Evolutionary conservation across 2,329 filamentous ascomycete genomes (phyloP).

Genomic region (Diaporthe sp.): DNA sequence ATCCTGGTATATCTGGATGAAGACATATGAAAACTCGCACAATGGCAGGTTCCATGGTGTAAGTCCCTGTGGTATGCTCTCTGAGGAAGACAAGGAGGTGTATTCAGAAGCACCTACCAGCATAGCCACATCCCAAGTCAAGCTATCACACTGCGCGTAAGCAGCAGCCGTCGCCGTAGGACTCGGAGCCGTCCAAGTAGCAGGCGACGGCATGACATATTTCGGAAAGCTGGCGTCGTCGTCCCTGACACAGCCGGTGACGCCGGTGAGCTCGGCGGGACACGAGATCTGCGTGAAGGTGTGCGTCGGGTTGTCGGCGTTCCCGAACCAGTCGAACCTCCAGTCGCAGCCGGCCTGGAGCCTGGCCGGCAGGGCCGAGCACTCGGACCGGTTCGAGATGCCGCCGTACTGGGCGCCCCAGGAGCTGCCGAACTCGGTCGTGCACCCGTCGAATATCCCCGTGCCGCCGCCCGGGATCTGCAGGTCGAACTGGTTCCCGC

Average conservation of each 20-base stretch:
- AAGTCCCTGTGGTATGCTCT: neutral
- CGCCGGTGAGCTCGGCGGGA: conserved; percentile 58
- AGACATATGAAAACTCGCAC: no score
- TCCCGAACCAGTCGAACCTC: conserved; percentile 68
- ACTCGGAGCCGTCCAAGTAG: conserved; percentile 36
- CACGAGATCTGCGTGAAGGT: conserved; percentile 63
- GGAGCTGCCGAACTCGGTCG: conserved; percentile 17
- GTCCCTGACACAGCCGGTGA: conserved; percentile 52
- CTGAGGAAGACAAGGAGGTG: rapidly evolving
- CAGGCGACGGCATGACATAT: conserved; percentile 36
- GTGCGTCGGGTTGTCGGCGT: conserved; percentile 63
- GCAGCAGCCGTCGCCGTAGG: conserved; percentile 40
- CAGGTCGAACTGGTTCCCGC: conserved; percentile 71
- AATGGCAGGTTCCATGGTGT: neutral
- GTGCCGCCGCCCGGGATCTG: conserved; percentile 69
- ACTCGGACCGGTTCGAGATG: conserved; percentile 57
- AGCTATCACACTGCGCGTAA: conserved; percentile 39
- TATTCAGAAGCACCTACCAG: neutral
- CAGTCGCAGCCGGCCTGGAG: conserved; percentile 65
- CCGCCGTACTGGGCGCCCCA: conserved; percentile 60
- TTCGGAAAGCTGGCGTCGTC: conserved; percentile 41
- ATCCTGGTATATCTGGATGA: rapidly evolving
- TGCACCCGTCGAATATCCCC: conserved; percentile 58
- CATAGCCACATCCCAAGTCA: conserved; percentile 39
- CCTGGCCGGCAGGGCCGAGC: conserved; percentile 58